Evolutionary conservation across 495 filamentous ascomycete species (phyloP).

Genomic region (Aspergillus cavernicola): DNA sequence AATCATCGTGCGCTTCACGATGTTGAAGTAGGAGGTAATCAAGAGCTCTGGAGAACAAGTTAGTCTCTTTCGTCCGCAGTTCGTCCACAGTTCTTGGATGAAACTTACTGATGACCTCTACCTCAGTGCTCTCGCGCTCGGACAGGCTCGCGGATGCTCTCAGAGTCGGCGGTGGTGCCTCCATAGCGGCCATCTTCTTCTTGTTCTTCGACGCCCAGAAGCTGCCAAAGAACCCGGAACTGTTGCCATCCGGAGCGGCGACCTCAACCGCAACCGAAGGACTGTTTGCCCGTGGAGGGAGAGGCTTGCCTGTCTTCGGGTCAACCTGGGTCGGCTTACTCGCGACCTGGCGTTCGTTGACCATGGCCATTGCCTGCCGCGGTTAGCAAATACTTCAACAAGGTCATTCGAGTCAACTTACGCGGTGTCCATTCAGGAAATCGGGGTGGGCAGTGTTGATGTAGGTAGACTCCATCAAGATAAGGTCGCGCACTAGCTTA

Average conservation of each 20-base stretch:
- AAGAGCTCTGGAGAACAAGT: constrained; percentile 65
- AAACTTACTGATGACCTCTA: constrained; percentile 96
- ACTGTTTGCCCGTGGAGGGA: constrained; percentile 72
- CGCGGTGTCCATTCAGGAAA: constrained; percentile 91
- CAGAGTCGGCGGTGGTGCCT: constrained; percentile 83
- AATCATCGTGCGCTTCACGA: constrained; percentile 96
- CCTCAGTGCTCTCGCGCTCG: constrained; percentile 89
- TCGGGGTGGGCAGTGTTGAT: constrained; percentile 99
- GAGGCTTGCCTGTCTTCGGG: constrained; percentile 95
- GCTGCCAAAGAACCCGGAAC: constrained; percentile 87
- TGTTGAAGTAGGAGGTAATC: constrained; percentile 96
- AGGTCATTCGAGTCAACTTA: constrained; percentile 35
- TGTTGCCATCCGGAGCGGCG: constrained; percentile 48
- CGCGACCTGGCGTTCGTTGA: constrained; percentile 81
- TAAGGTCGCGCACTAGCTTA: constrained; percentile 91
- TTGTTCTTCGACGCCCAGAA: constrained; percentile 99
- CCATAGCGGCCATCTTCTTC: constrained; percentile 99
- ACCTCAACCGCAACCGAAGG: constrained; percentile 57
- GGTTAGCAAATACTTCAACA: constrained; percentile 7
- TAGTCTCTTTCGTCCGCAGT: background rate
- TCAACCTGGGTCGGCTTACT: constrained; percentile 93
- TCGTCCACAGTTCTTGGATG: too few species aligned
- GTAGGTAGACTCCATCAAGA: constrained; percentile 93
- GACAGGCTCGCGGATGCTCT: constrained; percentile 91
- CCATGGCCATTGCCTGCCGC: constrained; percentile 87